These are phyloP conservation scores for Akanthomyces dipterigenus DNA, from an alignment of 2,329 filamentous ascomycete species.

Conservation along the genomic window DNA sequence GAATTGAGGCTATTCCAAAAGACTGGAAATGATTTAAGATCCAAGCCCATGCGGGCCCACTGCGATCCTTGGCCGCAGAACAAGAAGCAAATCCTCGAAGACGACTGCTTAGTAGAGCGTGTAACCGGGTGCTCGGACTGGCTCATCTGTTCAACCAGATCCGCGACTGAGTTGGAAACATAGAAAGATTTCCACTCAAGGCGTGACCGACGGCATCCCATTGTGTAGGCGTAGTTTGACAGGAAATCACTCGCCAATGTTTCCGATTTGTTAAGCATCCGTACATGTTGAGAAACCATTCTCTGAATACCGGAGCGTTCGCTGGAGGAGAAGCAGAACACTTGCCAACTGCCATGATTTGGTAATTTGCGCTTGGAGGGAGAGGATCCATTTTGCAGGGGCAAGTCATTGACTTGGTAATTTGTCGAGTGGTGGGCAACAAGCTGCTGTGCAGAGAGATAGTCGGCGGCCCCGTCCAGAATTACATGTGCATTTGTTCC, in stretches of 20 bases:
- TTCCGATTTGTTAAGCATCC: conserved; percentile 22
- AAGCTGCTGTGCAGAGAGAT: conserved; percentile 20
- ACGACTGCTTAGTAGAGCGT: conserved; percentile 21
- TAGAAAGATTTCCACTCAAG: conserved; percentile 37
- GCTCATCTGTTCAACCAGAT: conserved; percentile 27
- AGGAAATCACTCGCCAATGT: conserved; percentile 19
- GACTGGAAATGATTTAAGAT: conserved; percentile 32
- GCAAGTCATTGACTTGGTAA: not conserved
- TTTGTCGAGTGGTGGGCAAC: not conserved
- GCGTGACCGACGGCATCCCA: conserved; percentile 36
- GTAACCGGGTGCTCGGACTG: conserved; percentile 14
- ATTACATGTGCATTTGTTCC: conserved; percentile 50
- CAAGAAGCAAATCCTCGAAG: conserved; percentile 31
- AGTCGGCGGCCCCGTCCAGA: conserved; percentile 40
- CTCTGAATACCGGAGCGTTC: conserved; percentile 34
- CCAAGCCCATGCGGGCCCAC: conserved; percentile 36
- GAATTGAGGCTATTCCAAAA: conserved; percentile 35
- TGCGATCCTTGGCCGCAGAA: conserved; percentile 40
- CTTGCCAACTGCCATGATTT: conserved; percentile 22
- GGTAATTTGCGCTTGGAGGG: not conserved
- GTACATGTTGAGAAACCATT: conserved; percentile 28
- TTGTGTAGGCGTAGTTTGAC: conserved; percentile 39
- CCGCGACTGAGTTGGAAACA: conserved; percentile 27
- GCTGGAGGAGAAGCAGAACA: conserved; percentile 39
- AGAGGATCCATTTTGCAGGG: conserved; percentile 2